Conservation (phyloP, 140 eudicot genomes). For the Oenanthe javanica region DNA sequence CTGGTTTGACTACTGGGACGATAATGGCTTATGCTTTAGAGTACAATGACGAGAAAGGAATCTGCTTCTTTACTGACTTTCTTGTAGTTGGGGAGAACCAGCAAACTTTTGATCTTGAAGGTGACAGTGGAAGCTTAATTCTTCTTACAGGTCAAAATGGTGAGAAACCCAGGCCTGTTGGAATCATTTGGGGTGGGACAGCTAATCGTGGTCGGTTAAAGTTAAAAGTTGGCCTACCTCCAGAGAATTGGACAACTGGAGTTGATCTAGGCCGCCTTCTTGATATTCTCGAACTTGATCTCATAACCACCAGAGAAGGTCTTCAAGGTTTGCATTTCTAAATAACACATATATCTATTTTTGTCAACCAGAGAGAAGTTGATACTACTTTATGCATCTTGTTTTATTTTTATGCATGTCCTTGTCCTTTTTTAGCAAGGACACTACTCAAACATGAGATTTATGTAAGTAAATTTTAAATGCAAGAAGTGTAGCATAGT, state of each 20-base stretch:
- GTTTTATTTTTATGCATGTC: not conserved
- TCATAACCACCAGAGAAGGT: conserved; percentile 8
- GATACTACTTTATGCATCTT: not conserved
- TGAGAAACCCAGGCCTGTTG: conserved; percentile 7
- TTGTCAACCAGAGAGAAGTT: not conserved
- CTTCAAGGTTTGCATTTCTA: not conserved
- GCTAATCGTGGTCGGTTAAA: conserved; percentile 11
- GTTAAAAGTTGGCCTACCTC: conserved; percentile 8
- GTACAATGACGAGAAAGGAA: conserved; percentile 10
- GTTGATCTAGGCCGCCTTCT: conserved; percentile 12
- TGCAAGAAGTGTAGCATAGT: not conserved
- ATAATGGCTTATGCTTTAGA: conserved; percentile 10
- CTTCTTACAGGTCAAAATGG: conserved; percentile 5
- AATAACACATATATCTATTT: not conserved
- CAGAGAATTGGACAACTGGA: conserved; percentile 12
- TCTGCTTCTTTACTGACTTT: conserved; percentile 9
- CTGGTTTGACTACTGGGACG: conserved; percentile 6
- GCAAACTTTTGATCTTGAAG: conserved; percentile 8
- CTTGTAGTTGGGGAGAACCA: conserved; percentile 10
- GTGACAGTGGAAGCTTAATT: conserved; percentile 9
- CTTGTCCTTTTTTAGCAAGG: not conserved
- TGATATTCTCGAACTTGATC: conserved; percentile 10
- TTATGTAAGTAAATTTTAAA: not conserved
- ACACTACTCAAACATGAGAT: not conserved
- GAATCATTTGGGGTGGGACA: conserved; percentile 7